phyloP scores from a whole-genome alignment of 306 rosid genomes.

The Cucumis melo region DNA sequence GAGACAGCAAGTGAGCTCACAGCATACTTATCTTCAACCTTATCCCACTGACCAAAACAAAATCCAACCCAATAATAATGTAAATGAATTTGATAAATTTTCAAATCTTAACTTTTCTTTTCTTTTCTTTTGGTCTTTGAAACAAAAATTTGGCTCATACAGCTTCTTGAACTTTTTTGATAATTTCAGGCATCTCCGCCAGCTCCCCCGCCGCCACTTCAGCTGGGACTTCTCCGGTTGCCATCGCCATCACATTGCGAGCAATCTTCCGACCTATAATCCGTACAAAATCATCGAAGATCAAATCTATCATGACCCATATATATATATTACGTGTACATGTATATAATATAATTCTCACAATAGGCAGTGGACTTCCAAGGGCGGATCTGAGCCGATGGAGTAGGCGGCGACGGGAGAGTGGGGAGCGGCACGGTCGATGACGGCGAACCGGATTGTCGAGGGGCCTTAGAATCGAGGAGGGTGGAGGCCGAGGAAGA shows the following conservation, averaged over 20 bases:
- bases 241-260: slow-evolving; percentile 77
- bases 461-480: slow-evolving; percentile 2
- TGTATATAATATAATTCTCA: slow-evolving; percentile 17
- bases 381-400: slow-evolving; percentile 32
- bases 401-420: slow-evolving; percentile 43
- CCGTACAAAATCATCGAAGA: background rate
- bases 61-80: background rate
- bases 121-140: too few relatives aligned
- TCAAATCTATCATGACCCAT: background rate
- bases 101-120: too few relatives aligned
- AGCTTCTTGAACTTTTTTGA: slow-evolving; percentile 49
- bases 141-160: slow-evolving; percentile 19
- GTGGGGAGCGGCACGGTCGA: slow-evolving; percentile 21
- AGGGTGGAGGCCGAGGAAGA: slow-evolving; percentile 9
- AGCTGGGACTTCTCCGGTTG: slow-evolving; percentile 80
- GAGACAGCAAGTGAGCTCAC: slow-evolving; percentile 56
- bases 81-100: too few relatives aligned
- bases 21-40: slow-evolving; percentile 88
- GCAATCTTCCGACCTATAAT: slow-evolving; percentile 52
- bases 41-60: slow-evolving; percentile 50
- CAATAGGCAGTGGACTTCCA: slow-evolving; percentile 53
- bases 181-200: slow-evolving; percentile 53
- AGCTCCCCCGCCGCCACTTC: slow-evolving; percentile 49
- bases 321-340: too few relatives aligned
- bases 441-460: background rate